Base-by-base conservation (phyloP, 1,284 basidiomycete species). In the Cryptococcus jaspeensis region DNA sequence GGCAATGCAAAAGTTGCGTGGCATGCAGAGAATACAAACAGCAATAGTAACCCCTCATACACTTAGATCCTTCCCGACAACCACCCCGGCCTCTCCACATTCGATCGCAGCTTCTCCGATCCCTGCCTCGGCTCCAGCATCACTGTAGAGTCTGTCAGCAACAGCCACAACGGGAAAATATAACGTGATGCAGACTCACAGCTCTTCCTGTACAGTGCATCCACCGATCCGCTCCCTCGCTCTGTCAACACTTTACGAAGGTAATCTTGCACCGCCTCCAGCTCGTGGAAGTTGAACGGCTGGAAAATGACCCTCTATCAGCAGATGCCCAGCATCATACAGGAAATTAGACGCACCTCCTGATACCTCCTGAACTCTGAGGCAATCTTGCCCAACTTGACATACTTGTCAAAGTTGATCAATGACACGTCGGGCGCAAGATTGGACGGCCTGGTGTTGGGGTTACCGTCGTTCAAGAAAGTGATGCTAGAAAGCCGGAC, bases 281-380 rank as follows among this genome's bases (percentile, higher is more conserved):
- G 55, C 63, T 75, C 73, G 38, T 73, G 74, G 44, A 77, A 71
- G 54, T 76, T 75, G 62, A 72, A 78, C 11, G 74, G 72, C 68
- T 72, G 51, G 5, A 50, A 20, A 37, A 16, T 8, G 18, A 18
- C n/a, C 44, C 7, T 15, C 13, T 22, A 36, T 44, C n/a, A 18
- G n/a, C n/a, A 44, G 15, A 47, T 32, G 11, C 13, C 22, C 15
- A 16, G 7, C 23, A 20, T n/a, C 8, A 9, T 25, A 12, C 9
- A 23, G 18, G 6, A 36, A 18, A 5, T 18, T 28, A 39, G 18
- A 28, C 41, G 61, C 46, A 87, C 84, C 73, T 66, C 63, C 66
- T 99, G 95, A 81, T 95, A 98, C 39, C 92, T 87, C 77, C 92
- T 89, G 83, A 98, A 90, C 68, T 95, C 92, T 80, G 89, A 85